These are phyloP conservation scores for Tolypocladium sp. DNA, from an alignment of 2,329 filamentous ascomycete genomes.

Conservation along the genomic window DNA sequence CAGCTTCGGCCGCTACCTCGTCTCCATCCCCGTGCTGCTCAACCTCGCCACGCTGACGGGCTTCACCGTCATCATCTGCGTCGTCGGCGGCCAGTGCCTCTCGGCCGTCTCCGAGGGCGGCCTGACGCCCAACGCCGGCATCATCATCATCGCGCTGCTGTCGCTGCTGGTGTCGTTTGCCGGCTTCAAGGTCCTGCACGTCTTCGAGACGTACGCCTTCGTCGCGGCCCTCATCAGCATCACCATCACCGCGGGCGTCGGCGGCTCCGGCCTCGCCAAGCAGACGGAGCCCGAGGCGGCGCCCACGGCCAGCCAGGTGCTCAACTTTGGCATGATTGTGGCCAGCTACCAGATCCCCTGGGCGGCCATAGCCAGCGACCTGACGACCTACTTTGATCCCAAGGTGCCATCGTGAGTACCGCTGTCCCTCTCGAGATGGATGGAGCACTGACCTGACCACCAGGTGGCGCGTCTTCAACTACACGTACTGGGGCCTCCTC, in stretches of 20 bases:
- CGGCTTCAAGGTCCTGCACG: conserved; percentile 47
- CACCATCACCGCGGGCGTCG: conserved; percentile 44
- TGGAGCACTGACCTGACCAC: background rate
- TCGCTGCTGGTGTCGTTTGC: conserved; percentile 53
- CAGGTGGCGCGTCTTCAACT: conserved; percentile 39
- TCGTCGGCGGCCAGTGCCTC: conserved; percentile 51
- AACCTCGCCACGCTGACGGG: conserved; percentile 54
- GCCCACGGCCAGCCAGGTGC: conserved; percentile 33
- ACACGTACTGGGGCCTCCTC: conserved; percentile 46
- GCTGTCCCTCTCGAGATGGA: background rate
- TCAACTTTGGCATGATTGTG: conserved; percentile 52
- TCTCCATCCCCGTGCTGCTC: conserved; percentile 50
- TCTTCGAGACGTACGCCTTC: conserved; percentile 49
- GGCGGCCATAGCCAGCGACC: conserved; percentile 48
- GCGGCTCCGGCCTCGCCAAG: conserved; percentile 36
- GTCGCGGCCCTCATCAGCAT: conserved; percentile 46
- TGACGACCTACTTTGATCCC: conserved; percentile 52
- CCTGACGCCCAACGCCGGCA: conserved; percentile 45
- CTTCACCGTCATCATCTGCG: conserved; percentile 53
- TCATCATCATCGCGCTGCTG: conserved; percentile 49
- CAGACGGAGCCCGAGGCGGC: conserved; percentile 33
- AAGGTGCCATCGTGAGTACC: conserved; percentile 37
- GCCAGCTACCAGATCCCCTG: conserved; percentile 57
- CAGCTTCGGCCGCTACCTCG: conserved; percentile 50
- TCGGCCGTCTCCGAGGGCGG: conserved; percentile 40